Evolutionary conservation across 2,329 filamentous ascomycete species (phyloP).

Genomic region (Arthrinium phaeospermum): DNA sequence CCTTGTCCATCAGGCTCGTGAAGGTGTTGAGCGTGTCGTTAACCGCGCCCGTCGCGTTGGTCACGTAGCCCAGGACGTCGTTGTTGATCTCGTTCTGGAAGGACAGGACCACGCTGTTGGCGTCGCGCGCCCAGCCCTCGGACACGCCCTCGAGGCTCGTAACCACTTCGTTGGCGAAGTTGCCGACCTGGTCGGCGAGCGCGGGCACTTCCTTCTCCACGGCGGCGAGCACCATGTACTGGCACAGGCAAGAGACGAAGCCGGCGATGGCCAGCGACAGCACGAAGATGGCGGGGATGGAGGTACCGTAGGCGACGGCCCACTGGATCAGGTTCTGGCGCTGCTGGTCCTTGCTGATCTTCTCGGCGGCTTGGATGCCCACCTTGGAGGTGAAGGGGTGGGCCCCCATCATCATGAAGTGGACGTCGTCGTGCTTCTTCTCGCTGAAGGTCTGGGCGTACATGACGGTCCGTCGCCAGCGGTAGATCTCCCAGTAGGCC

Average conservation of each 20-base stretch:
- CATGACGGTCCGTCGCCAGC: slow-evolving; percentile 75
- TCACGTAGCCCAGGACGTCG: slow-evolving; percentile 86
- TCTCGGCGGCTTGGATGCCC: slow-evolving; percentile 72
- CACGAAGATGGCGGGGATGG: slow-evolving; percentile 82
- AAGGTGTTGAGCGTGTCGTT: slow-evolving; percentile 87
- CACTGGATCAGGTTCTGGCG: slow-evolving; percentile 79
- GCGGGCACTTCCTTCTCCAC: slow-evolving; percentile 79
- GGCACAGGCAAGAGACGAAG: slow-evolving; percentile 81
- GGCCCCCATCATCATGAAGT: slow-evolving; percentile 86
- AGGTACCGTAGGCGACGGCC: slow-evolving; percentile 87
- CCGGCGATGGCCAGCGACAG: slow-evolving; percentile 83
- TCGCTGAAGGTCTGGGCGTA: slow-evolving; percentile 70
- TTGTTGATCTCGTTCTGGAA: slow-evolving; percentile 82
- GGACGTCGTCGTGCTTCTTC: slow-evolving; percentile 78
- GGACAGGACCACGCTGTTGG: slow-evolving; percentile 73
- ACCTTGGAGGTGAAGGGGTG: slow-evolving; percentile 75
- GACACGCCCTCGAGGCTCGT: slow-evolving; percentile 75
- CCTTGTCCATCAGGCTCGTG: slow-evolving; percentile 75
- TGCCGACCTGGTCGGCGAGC: slow-evolving; percentile 74
- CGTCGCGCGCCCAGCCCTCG: slow-evolving; percentile 74
- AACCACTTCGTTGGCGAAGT: slow-evolving; percentile 81
- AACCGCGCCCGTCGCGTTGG: slow-evolving; percentile 79
- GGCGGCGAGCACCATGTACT: slow-evolving; percentile 75
- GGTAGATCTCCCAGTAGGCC: slow-evolving; percentile 78
- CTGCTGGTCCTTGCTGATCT: slow-evolving; percentile 44